These are phyloP conservation scores for Cladorrhinum samala DNA, from an alignment of 495 filamentous ascomycete species.

Conservation along the genomic window DNA sequence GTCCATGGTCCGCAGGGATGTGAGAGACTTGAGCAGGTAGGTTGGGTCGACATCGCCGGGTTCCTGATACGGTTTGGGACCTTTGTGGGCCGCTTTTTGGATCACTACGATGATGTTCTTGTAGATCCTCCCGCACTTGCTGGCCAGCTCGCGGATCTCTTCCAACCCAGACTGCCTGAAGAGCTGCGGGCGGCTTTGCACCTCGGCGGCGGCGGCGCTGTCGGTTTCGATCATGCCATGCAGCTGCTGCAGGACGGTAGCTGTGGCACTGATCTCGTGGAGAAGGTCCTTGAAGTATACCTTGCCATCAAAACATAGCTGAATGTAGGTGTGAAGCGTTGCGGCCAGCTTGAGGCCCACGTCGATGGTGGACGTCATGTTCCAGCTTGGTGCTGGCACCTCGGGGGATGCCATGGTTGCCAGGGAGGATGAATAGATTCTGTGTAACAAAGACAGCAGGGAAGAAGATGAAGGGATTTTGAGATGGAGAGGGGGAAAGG, in stretches of 20 bases:
- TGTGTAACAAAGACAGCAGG: no score
- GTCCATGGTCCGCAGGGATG: neutral
- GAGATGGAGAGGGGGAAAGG: no score
- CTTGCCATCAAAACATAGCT: neutral
- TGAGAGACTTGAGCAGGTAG: neutral
- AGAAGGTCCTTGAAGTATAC: neutral
- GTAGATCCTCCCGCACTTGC: neutral
- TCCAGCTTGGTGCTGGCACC: no score
- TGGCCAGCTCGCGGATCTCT: neutral
- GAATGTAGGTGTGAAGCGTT: neutral
- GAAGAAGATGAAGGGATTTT: no score
- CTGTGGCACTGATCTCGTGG: neutral
- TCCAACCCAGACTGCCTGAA: neutral
- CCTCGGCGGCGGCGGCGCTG: neutral
- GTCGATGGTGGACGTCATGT: neutral
- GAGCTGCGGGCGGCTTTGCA: neutral
- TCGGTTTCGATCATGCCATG: neutral
- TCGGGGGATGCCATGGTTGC: no score
- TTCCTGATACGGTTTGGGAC: neutral
- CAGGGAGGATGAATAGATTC: no score
- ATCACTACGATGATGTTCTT: neutral
- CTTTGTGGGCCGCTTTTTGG: neutral
- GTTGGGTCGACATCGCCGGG: neutral
- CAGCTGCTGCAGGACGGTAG: neutral
- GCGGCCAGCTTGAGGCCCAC: neutral